Evolutionary conservation across 2,329 filamentous ascomycete species (phyloP), one percentile per base, ranked within the genome.

Genomic region (Eurotiales sp.): DNA sequence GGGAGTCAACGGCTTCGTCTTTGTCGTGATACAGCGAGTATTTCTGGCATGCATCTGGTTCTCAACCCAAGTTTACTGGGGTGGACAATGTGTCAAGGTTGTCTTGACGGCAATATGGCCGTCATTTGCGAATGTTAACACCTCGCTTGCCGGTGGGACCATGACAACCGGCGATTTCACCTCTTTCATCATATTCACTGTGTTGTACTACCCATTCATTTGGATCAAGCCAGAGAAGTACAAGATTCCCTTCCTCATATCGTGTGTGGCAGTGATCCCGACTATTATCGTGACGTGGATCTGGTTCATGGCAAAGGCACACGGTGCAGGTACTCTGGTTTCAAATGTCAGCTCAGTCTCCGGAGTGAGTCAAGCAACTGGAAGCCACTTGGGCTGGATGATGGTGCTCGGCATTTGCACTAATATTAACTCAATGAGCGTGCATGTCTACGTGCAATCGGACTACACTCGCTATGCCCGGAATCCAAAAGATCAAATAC

Each of bases 391-490:
- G 25, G 36, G 46, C n/a, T 49, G 46, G 46, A 41, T 40, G 46
- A 49, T 49, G 25, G 36, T 49, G 14, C 17, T 32, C 11, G 46
- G 46, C 14, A 40, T 49, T 19, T 41, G 25, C 46, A 49, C 46
- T 32, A 40, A 30, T 17, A 49, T 49, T 17, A 40, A 40, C 27
- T 41, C 36, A 5, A 49, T 49, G 36, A 40, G 36, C n/a, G 46
- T 49, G 2, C 36, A 40, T 6, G 23, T 49, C 36, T 41, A 41
- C 27, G 34, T 41, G 4, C 46, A 49, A 15, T 40, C 46, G 1
- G 46, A 49, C 36, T 49, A 49, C 27, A 41, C 46, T 21, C 46
- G 46, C 17, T 49, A 41, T 25, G 46, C 46, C 11, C 46, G 36
- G 5, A 48, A 48, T 15, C 46, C 46, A 2, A 30, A 30, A 8